A percentile compares a stretch with the other conserved stretches of the same genome.
Evolutionary conservation across 371 early-diverging fungal genomes (phyloP).

Genomic region (Mucor indicus): DNA sequence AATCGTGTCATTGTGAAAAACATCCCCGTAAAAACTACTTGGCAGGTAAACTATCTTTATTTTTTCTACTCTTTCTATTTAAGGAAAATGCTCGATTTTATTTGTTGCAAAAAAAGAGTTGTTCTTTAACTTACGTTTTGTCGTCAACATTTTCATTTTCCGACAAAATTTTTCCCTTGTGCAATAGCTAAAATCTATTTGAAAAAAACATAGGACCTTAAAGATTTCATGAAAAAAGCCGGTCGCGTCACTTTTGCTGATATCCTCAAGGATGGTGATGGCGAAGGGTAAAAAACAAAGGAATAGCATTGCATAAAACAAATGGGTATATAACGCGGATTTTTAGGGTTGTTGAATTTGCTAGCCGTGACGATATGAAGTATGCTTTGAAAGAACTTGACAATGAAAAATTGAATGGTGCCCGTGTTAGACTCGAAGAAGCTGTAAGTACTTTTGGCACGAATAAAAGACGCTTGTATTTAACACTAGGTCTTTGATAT

Average conservation of each 20-base stretch:
- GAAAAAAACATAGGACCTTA: constrained; percentile 78
- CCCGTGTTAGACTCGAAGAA: constrained; percentile 66
- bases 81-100: neutral
- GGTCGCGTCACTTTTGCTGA: constrained; percentile 92
- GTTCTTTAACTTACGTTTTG: neutral
- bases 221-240: constrained; percentile 89
- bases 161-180: constrained; percentile 4
- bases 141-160: too few relatives aligned
- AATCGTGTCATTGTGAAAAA: constrained; percentile 65
- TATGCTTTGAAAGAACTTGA: constrained; percentile 81
- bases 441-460: constrained; percentile 38
- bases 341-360: constrained; percentile 83
- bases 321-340: neutral
- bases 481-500: neutral
- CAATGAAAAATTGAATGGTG: constrained; percentile 79
- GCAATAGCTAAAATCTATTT: constrained; percentile 8
- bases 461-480: constrained; percentile 23
- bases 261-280: constrained; percentile 74
- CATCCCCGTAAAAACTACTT: constrained; percentile 63
- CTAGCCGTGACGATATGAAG: constrained; percentile 71
- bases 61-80: constrained; percentile 1
- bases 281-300: constrained; percentile 68
- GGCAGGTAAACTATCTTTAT: constrained; percentile 65
- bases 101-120: too few relatives aligned
- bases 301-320: neutral